Evolutionary conservation across 345 rosid species (phyloP).

Genomic region (Conringia planisiliqua): DNA sequence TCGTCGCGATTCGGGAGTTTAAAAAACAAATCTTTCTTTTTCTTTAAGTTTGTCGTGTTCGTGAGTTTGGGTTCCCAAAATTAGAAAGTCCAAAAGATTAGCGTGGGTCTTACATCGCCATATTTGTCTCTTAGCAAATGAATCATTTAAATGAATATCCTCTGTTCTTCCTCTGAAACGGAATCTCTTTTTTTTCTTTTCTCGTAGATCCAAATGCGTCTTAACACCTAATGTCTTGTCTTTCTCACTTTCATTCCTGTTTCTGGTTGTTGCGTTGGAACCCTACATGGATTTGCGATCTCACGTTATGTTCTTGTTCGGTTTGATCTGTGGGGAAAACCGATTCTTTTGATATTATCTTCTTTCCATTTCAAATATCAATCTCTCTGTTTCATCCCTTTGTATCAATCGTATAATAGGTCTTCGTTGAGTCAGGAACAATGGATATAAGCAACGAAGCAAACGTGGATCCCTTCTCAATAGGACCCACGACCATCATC

Average conservation of each 20-base stretch:
- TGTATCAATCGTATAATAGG: neutral
- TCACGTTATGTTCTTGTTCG: neutral
- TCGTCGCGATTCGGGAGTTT: neutral
- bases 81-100: constrained; percentile 20
- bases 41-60: constrained; percentile 3
- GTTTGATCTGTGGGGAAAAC: neutral
- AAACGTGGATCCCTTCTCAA: constrained; percentile 60
- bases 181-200: neutral
- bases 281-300: neutral
- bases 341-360: neutral
- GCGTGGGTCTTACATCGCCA: constrained; percentile 12
- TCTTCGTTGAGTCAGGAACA: constrained; percentile 6
- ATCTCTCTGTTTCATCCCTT: neutral
- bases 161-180: constrained; percentile 4
- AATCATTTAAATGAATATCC: neutral
- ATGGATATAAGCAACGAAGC: constrained; percentile 97
- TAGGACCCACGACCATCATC: constrained; percentile 80
- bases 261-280: neutral
- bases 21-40: neutral
- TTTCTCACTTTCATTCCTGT: neutral
- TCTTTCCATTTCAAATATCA: neutral
- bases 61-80: constrained; percentile 15
- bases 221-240: neutral
- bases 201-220: constrained; percentile 10
- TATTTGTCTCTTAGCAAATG: constrained; percentile 26